Percentiles rank a stretch among this genome's conserved stretches.
phyloP scores from a whole-genome alignment of 1,139 yeast genomes.

The Pichia sp. region DNA sequence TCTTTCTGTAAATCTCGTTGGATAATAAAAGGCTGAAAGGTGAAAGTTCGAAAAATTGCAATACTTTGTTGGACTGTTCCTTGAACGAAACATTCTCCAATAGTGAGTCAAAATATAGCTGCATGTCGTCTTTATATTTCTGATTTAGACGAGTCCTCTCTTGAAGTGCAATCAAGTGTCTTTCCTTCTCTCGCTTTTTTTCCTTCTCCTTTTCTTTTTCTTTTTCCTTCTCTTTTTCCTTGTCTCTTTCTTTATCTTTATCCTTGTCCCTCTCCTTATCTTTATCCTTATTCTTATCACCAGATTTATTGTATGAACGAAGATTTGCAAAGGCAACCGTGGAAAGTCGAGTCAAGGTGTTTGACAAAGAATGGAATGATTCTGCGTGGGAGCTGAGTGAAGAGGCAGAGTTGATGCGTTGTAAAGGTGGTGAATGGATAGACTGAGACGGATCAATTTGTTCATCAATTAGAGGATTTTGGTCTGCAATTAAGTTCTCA shows the following conservation, averaged over 20 bases:
- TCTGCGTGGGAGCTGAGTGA: background rate
- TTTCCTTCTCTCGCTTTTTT: conserved; percentile 6
- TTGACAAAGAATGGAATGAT: conserved; percentile 8
- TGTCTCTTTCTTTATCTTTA: background rate
- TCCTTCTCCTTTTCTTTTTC: conserved; percentile 6
- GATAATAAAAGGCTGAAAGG: conserved; percentile 82
- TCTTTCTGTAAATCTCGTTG: conserved; percentile 75
- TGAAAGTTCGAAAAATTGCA: conserved; percentile 84
- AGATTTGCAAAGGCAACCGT: conserved; percentile 8
- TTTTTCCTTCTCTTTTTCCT: conserved; percentile 1
- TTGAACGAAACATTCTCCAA: conserved; percentile 58
- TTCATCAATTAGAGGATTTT: background rate
- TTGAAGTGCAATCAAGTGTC: background rate
- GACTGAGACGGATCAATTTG: background rate
- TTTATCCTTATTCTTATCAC: background rate
- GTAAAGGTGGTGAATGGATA: background rate
- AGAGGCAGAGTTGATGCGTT: background rate
- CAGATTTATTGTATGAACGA: background rate
- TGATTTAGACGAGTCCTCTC: conserved; percentile 15
- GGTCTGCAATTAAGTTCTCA: background rate
- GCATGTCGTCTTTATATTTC: conserved; percentile 36
- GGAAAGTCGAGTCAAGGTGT: conserved; percentile 10
- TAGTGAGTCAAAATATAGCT: conserved; percentile 60
- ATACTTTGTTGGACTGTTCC: conserved; percentile 77
- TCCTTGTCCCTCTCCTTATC: background rate